Conservation (phyloP, 306 rosid genomes). For the Dalbergia cochinchinensis region DNA sequence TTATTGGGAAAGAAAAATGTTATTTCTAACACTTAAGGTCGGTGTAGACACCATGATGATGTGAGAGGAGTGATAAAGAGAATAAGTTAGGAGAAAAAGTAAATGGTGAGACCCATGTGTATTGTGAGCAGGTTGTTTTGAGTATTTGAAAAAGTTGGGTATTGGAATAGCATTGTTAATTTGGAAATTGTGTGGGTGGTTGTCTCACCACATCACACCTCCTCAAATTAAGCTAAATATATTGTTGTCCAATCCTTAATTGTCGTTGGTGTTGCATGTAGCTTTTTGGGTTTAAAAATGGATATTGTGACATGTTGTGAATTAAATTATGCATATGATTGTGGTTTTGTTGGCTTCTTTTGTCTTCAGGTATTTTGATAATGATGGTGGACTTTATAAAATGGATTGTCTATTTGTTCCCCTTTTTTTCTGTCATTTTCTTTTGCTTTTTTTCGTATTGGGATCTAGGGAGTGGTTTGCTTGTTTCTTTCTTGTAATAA, state of each 20-base stretch:
- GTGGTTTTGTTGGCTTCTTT: not conserved
- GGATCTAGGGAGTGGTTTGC: not conserved
- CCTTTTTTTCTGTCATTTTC: not conserved
- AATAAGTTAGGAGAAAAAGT: too few species aligned
- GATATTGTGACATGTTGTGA: slow-evolving; percentile 5
- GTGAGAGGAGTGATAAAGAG: too few species aligned
- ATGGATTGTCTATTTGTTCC: not conserved
- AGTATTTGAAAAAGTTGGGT: too few species aligned
- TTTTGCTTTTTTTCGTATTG: slow-evolving; percentile 25
- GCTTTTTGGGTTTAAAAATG: not conserved
- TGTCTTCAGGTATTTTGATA: not conserved
- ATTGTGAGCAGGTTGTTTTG: too few species aligned
- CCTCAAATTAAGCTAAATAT: not conserved
- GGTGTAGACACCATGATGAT: too few species aligned
- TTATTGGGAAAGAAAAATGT: not conserved
- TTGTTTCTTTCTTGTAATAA: slow-evolving; percentile 18
- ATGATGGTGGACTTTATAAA: slow-evolving; percentile 18
- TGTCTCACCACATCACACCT: not conserved
- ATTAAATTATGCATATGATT: not conserved
- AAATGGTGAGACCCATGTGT: too few species aligned
- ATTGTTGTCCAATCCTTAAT: not conserved
- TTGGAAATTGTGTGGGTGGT: slow-evolving; percentile 46
- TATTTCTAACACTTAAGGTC: too few species aligned
- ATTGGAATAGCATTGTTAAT: too few species aligned
- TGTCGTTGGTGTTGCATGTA: not conserved